Percentiles rank a stretch among this genome's conserved stretches.
Evolutionary conservation across 768 basidiomycete genomes (phyloP).

Genomic region (Cyclocybe aegerita): DNA sequence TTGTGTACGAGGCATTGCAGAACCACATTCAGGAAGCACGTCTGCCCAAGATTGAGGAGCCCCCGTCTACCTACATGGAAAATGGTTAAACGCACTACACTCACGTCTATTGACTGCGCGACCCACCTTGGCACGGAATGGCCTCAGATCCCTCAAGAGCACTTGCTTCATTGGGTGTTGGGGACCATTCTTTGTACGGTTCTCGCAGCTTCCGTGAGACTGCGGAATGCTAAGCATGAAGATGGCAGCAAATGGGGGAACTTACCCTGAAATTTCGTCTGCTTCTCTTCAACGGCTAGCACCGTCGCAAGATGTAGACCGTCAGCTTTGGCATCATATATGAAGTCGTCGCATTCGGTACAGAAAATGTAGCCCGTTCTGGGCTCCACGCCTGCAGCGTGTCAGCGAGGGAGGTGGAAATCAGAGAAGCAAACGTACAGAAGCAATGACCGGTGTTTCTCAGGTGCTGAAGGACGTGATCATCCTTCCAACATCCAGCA

Average conservation of each 20-base stretch:
- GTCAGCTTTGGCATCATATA: conserved; percentile 59
- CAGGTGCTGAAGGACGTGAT: conserved; percentile 61
- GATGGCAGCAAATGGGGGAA: not conserved
- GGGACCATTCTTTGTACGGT: conserved; percentile 39
- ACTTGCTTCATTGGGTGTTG: conserved; percentile 33
- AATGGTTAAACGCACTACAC: no score
- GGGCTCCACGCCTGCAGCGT: conserved; percentile 62
- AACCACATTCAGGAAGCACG: conserved; percentile 92
- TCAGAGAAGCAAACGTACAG: conserved; percentile 46
- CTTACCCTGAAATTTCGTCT: conserved; percentile 59
- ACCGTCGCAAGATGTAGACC: conserved; percentile 40
- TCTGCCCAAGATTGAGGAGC: conserved; percentile 85
- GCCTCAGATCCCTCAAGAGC: conserved; percentile 48
- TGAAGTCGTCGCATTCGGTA: conserved; percentile 69
- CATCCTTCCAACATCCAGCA: conserved; percentile 66
- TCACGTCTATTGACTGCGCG: not conserved
- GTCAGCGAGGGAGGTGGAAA: not conserved
- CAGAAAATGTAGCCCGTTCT: conserved; percentile 79
- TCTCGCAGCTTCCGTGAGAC: conserved; percentile 36
- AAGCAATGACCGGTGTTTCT: conserved; percentile 57
- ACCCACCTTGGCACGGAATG: conserved; percentile 74
- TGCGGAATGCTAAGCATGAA: conserved; percentile 9
- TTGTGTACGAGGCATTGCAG: conserved; percentile 90
- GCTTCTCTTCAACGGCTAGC: conserved; percentile 58
- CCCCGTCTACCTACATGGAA: conserved; percentile 67